Evolutionary conservation across 192 early-diverging fungal species (phyloP).

Genomic region (Coemansia sp.): DNA sequence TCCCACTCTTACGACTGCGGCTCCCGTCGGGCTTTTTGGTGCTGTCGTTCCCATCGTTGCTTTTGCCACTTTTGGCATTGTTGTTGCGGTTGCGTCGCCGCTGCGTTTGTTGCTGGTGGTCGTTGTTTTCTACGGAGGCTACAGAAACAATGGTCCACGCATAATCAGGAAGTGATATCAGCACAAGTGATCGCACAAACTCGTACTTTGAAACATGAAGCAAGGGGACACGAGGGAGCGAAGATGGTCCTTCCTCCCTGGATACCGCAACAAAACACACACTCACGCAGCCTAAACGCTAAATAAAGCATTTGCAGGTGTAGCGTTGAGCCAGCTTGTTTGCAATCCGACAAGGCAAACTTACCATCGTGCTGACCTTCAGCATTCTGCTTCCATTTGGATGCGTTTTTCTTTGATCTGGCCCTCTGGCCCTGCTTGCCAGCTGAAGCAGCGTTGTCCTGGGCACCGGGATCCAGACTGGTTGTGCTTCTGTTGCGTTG

Average conservation of each 20-base stretch:
- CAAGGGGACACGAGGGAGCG: neutral
- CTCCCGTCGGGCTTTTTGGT: neutral
- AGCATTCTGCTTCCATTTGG: neutral
- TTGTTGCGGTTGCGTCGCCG: slow-evolving; percentile 14
- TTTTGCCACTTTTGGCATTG: neutral
- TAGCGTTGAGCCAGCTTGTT: no score
- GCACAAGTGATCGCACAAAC: neutral
- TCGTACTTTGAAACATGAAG: neutral
- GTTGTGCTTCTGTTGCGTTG: slow-evolving; percentile 1
- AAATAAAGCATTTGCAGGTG: no score
- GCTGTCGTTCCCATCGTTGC: slow-evolving; percentile 6
- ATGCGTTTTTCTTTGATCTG: neutral
- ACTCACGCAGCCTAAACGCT: no score
- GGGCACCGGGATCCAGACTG: neutral
- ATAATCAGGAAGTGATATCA: neutral
- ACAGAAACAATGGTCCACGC: neutral
- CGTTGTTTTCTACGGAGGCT: neutral
- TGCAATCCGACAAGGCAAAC: neutral
- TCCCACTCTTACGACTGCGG: slow-evolving; percentile 21
- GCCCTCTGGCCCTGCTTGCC: neutral
- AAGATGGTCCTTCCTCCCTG: no score
- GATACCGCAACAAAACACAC: no score
- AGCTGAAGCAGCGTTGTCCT: neutral
- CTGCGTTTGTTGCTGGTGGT: neutral
- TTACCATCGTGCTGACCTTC: neutral